phyloP scores from a whole-genome alignment of 129 eudicot genomes.

The Helichrysum umbraculigerum region DNA sequence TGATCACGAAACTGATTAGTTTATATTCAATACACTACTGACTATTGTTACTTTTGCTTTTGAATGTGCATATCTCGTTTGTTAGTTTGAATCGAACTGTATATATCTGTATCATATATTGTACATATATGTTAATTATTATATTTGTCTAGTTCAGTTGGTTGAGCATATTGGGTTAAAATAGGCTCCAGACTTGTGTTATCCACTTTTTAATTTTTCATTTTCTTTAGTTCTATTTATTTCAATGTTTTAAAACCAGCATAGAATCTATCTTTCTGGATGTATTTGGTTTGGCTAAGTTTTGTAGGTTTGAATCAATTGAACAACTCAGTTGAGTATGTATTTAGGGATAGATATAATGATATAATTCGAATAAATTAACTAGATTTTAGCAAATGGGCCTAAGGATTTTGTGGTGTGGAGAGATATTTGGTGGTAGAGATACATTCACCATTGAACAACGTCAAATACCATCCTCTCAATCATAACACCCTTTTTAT shows the following conservation, averaged over 20 bases:
- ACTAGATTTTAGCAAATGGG: constrained; percentile 21
- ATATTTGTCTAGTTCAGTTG: background rate
- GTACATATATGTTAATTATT: background rate
- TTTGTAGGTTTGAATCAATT: no score
- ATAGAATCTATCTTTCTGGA: no score
- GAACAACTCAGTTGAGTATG: background rate
- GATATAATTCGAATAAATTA: background rate
- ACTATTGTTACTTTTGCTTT: background rate
- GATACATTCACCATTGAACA: constrained; percentile 21
- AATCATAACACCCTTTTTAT: constrained; percentile 38
- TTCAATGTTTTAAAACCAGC: no score
- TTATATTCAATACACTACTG: background rate
- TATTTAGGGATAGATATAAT: background rate
- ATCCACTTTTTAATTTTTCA: background rate
- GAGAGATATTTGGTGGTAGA: constrained; percentile 35
- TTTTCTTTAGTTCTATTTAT: no score
- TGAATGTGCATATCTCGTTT: background rate
- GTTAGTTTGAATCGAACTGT: background rate
- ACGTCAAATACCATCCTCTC: constrained; percentile 25
- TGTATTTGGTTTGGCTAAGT: no score
- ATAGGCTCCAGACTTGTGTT: background rate
- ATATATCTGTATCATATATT: background rate
- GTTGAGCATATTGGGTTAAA: no score
- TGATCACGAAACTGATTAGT: constrained; percentile 27
- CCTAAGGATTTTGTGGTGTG: constrained; percentile 33